Conservation (phyloP, 441 rosid species). For the Breynia disticha region DNA sequence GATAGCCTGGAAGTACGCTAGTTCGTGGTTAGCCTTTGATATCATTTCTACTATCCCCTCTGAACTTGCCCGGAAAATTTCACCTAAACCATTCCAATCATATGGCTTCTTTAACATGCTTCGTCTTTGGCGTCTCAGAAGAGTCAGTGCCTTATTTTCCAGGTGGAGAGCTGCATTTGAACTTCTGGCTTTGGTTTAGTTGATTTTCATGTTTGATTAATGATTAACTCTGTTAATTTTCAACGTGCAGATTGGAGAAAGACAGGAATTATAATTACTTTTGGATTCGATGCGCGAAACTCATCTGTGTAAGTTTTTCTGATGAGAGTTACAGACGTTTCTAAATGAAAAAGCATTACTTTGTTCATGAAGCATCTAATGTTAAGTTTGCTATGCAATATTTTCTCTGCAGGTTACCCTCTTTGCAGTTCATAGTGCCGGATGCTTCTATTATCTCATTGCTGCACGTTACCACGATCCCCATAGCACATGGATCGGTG, state of each 20-base stretch:
- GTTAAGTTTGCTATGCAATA: not conserved
- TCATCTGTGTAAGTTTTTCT: constrained; percentile 53
- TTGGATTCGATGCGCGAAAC: constrained; percentile 79
- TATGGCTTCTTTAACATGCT: constrained; percentile 83
- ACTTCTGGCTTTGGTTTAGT: no score
- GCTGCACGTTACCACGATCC: constrained; percentile 60
- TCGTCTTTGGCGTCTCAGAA: constrained; percentile 88
- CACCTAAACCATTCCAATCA: constrained; percentile 35
- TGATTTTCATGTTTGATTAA: no score
- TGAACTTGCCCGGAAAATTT: constrained; percentile 51
- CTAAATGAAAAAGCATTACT: not conserved
- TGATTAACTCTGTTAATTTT: not conserved
- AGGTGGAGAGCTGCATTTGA: constrained; percentile 24
- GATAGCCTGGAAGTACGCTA: constrained; percentile 67
- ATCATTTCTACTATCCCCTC: constrained; percentile 62
- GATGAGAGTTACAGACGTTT: not conserved
- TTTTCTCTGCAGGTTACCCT: constrained; percentile 55
- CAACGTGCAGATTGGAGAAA: constrained; percentile 58
- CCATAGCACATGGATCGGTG: constrained; percentile 56
- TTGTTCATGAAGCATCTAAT: not conserved
- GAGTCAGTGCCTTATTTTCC: constrained; percentile 78
- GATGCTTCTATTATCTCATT: constrained; percentile 68
- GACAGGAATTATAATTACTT: constrained; percentile 76
- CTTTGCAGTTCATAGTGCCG: constrained; percentile 71
- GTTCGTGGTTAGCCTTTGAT: constrained; percentile 66